Evolutionary conservation across 805 yeast genomes (phyloP).

Genomic region (Cyberlindnera bimundalis): DNA sequence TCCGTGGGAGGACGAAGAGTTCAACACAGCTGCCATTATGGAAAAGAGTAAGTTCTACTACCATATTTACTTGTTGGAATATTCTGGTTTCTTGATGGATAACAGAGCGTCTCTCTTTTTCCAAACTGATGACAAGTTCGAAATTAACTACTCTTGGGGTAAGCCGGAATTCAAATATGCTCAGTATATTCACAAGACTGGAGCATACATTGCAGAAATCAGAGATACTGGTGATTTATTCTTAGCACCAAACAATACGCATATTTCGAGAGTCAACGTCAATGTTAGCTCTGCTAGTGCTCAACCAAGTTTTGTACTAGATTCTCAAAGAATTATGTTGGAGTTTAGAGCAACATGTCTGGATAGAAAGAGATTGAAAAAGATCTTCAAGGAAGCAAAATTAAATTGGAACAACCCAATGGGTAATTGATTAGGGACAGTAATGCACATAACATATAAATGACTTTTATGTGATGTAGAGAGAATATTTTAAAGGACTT

Average conservation of each 20-base stretch:
- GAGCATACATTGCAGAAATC: conserved; percentile 85
- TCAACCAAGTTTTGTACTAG: conserved; percentile 39
- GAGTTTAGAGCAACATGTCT: conserved; percentile 62
- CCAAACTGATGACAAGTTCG: conserved; percentile 48
- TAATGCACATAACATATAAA: no score
- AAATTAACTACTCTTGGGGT: conserved; percentile 89
- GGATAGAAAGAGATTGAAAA: conserved; percentile 43
- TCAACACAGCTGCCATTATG: conserved; percentile 39
- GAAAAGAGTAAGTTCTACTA: conserved; percentile 61
- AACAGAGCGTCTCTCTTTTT: conserved; percentile 69
- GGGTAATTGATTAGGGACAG: background rate
- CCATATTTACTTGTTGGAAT: conserved; percentile 69
- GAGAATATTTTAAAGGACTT: no score
- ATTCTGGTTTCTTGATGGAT: conserved; percentile 75
- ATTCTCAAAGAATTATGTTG: conserved; percentile 72
- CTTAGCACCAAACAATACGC: conserved; percentile 84
- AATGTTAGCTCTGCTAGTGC: conserved; percentile 30
- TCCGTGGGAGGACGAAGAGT: conserved; percentile 67
- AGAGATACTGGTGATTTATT: conserved; percentile 74
- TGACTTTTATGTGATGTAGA: no score
- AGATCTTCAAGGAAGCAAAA: conserved; percentile 59
- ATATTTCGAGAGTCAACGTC: conserved; percentile 68
- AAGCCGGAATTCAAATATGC: conserved; percentile 74
- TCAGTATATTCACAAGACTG: conserved; percentile 87
- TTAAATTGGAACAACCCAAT: conserved; percentile 33